Percentiles rank a stretch among this genome's conserved stretches.
Conservation (phyloP, 2,329 filamentous ascomycete species). For the Botryosphaeria dothidea region DNA sequence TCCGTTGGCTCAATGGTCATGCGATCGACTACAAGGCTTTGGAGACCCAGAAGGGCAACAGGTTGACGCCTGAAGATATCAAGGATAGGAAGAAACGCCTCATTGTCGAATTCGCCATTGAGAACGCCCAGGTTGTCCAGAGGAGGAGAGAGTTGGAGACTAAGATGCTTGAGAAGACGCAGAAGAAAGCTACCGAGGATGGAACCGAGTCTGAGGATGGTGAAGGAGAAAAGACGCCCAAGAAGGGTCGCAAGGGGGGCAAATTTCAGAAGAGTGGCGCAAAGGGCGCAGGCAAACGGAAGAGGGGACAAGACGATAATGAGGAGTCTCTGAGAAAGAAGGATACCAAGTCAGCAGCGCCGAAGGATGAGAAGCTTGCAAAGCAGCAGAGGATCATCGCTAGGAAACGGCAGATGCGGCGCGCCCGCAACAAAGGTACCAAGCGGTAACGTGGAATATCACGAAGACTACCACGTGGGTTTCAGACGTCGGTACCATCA, state of each 20-base stretch:
- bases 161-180: slow-evolving; percentile 52
- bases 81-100: slow-evolving; percentile 82
- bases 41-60: slow-evolving; percentile 47
- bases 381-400: slow-evolving; percentile 77
- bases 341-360: slow-evolving; percentile 38
- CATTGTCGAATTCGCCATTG: slow-evolving; percentile 96
- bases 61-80: slow-evolving; percentile 42
- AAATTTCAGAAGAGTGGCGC: neutral
- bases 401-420: slow-evolving; percentile 76
- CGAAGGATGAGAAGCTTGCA: slow-evolving; percentile 55
- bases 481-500: too few species aligned
- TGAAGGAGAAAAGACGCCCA: slow-evolving; percentile 43
- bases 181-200: slow-evolving; percentile 43
- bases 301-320: slow-evolving; percentile 20
- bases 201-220: slow-evolving; percentile 27
- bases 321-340: slow-evolving; percentile 34
- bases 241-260: slow-evolving; percentile 10
- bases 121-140: slow-evolving; percentile 94
- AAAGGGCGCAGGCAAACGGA: neutral
- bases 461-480: too few species aligned
- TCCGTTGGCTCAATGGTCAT: slow-evolving; percentile 89
- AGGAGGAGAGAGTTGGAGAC: slow-evolving; percentile 68
- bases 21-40: slow-evolving; percentile 54
- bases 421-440: slow-evolving; percentile 49
- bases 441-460: neutral